Evolutionary conservation across 176 grass and related monocot species (phyloP).

Genomic region (Cocos nucifera): DNA sequence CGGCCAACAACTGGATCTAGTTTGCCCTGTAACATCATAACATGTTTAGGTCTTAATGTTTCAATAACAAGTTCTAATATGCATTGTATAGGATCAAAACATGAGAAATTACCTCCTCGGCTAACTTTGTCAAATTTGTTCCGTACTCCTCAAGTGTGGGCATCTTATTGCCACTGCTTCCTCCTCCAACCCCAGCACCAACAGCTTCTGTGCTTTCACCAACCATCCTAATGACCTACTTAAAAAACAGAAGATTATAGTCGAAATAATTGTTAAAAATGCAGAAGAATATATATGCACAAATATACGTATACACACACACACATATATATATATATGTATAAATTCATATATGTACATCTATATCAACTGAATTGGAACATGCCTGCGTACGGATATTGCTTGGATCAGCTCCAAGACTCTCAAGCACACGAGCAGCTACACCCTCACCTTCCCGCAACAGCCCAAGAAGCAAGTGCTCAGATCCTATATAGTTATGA

Average conservation of each 20-base stretch:
- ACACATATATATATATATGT: too few species aligned
- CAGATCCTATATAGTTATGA: slow-evolving; percentile 95
- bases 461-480: slow-evolving; percentile 92
- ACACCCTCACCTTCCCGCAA: slow-evolving; percentile 92
- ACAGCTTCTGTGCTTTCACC: slow-evolving; percentile 93
- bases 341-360: too few species aligned
- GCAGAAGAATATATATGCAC: too few species aligned
- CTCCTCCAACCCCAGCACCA: slow-evolving; percentile 86
- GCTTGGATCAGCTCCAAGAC: slow-evolving; percentile 75
- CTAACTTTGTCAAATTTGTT: slow-evolving; percentile 90
- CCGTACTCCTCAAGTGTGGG: slow-evolving; percentile 97
- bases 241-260: not conserved
- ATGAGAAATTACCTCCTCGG: slow-evolving; percentile 62
- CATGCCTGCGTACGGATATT: slow-evolving; percentile 84
- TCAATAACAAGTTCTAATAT: too few species aligned
- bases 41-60: not conserved
- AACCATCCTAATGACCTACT: slow-evolving; percentile 90
- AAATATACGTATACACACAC: too few species aligned
- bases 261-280: not conserved
- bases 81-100: not conserved
- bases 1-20: slow-evolving; percentile 94
- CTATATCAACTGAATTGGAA: not conserved
- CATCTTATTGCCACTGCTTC: slow-evolving; percentile 84
- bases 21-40: slow-evolving; percentile 51
- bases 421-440: slow-evolving; percentile 76